Evolutionary conservation across 805 yeast species (phyloP).

Genomic region (Kodamaea kakaduensis): DNA sequence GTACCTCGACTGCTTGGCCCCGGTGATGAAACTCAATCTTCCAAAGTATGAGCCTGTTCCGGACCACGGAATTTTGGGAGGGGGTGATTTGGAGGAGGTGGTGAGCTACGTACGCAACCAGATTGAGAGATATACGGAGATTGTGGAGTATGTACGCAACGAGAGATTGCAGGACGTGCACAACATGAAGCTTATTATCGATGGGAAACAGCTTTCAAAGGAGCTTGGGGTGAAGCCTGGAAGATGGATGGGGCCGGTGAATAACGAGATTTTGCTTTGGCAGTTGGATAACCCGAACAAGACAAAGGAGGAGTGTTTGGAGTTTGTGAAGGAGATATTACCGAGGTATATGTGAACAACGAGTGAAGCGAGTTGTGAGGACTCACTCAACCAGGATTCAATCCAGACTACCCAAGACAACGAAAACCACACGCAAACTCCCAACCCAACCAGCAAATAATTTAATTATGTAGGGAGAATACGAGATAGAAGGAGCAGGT

Average conservation of each 20-base stretch:
- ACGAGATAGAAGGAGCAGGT: too few species aligned
- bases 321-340: conserved; percentile 29
- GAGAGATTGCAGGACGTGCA: conserved; percentile 41
- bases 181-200: conserved; percentile 59
- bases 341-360: conserved; percentile 15
- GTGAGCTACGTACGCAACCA: neutral
- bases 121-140: conserved; percentile 26
- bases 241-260: conserved; percentile 70
- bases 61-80: neutral
- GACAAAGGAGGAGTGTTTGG: conserved; percentile 51
- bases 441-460: too few species aligned
- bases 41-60: conserved; percentile 10
- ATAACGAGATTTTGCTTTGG: conserved; percentile 60
- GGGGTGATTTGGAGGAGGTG: neutral
- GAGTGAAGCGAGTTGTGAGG: too few species aligned
- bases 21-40: conserved; percentile 3
- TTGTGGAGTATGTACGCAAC: conserved; percentile 29
- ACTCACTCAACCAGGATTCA: too few species aligned
- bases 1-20: conserved; percentile 25
- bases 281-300: conserved; percentile 71
- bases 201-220: conserved; percentile 65
- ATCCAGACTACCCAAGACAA: too few species aligned
- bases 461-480: too few species aligned
- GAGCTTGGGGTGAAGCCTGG: conserved; percentile 66
- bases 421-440: too few species aligned